phyloP scores from a whole-genome alignment of 352 stramenopile genomes.

The Pythium periplocum region DNA sequence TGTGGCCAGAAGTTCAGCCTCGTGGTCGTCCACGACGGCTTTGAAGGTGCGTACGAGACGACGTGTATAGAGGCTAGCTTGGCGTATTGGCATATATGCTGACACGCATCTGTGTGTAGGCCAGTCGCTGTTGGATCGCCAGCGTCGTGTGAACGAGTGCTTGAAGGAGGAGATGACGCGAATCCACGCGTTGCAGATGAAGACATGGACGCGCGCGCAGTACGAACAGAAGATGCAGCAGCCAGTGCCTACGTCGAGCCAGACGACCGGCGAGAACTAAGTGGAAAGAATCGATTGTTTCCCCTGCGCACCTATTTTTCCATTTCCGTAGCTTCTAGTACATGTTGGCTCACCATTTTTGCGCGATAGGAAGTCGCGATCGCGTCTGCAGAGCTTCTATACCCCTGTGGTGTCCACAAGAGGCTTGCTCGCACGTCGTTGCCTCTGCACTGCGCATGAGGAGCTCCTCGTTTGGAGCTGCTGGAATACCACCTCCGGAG shows the following conservation, averaged over 20 bases:
- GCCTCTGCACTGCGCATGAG: too few species aligned
- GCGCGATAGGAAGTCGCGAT: too few species aligned
- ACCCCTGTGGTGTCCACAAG: too few species aligned
- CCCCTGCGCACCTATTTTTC: too few species aligned
- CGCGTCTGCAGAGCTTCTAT: too few species aligned
- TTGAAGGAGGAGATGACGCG: slow-evolving; percentile 80
- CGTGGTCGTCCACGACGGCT: slow-evolving; percentile 74
- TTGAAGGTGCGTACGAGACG: slow-evolving; percentile 38
- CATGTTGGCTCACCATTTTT: too few species aligned
- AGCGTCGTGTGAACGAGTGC: slow-evolving; percentile 73
- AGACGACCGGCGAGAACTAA: slow-evolving; percentile 56
- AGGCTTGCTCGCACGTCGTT: too few species aligned
- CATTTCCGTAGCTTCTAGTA: too few species aligned
- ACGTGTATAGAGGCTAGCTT: too few species aligned
- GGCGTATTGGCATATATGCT: not conserved
- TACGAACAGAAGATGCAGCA: slow-evolving; percentile 81
- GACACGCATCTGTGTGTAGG: slow-evolving; percentile 21
- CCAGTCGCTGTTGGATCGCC: slow-evolving; percentile 69
- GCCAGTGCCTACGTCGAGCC: slow-evolving; percentile 26
- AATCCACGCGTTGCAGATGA: slow-evolving; percentile 83
- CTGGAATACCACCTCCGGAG: too few species aligned
- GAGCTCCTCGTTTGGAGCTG: too few species aligned
- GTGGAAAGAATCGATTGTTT: too few species aligned
- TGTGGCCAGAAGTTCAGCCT: slow-evolving; percentile 83
- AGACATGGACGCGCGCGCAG: slow-evolving; percentile 75